A percentile compares a stretch with the other conserved stretches of the same genome.
These are phyloP conservation scores for Hemisphaericaspora xylofermentans DNA, from an alignment of 1,139 yeast genomes.

Conservation along the genomic window DNA sequence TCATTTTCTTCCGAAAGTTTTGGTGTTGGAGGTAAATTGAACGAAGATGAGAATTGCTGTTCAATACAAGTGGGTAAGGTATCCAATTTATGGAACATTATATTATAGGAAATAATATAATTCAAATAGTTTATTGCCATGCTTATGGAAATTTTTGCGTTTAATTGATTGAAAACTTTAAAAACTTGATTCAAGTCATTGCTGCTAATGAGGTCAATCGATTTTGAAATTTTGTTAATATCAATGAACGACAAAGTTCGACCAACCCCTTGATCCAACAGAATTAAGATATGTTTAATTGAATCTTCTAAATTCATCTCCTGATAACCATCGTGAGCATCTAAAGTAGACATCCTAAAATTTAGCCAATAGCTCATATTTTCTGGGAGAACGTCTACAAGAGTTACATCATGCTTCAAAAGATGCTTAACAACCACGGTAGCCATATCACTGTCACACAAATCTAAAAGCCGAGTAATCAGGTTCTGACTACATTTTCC, in stretches of 20 bases:
- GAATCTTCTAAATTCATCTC: slow-evolving; percentile 10
- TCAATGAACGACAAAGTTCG: slow-evolving; percentile 4
- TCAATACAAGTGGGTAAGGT: slow-evolving; percentile 18
- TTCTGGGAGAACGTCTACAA: too few species aligned
- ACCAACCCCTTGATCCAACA: slow-evolving; percentile 26
- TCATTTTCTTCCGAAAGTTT: slow-evolving; percentile 16
- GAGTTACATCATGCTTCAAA: background rate
- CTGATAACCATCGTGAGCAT: too few species aligned
- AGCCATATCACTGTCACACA: background rate
- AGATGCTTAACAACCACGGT: background rate
- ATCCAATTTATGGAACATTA: slow-evolving; percentile 14
- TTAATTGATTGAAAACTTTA: slow-evolving; percentile 21
- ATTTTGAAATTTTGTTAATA: slow-evolving; percentile 5
- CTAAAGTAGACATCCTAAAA: background rate
- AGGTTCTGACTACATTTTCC: background rate
- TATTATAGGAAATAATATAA: slow-evolving; percentile 19
- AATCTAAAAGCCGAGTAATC: background rate
- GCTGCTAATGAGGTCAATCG: slow-evolving; percentile 7
- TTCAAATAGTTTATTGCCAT: slow-evolving; percentile 18
- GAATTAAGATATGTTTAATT: slow-evolving; percentile 22
- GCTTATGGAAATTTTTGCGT: slow-evolving; percentile 25
- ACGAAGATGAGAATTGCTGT: slow-evolving; percentile 15
- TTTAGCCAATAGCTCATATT: too few species aligned
- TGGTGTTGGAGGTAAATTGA: slow-evolving; percentile 31
- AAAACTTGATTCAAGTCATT: slow-evolving; percentile 14